Conservation (phyloP, 768 basidiomycete genomes). For the Punctularia strigosozonata region DNA sequence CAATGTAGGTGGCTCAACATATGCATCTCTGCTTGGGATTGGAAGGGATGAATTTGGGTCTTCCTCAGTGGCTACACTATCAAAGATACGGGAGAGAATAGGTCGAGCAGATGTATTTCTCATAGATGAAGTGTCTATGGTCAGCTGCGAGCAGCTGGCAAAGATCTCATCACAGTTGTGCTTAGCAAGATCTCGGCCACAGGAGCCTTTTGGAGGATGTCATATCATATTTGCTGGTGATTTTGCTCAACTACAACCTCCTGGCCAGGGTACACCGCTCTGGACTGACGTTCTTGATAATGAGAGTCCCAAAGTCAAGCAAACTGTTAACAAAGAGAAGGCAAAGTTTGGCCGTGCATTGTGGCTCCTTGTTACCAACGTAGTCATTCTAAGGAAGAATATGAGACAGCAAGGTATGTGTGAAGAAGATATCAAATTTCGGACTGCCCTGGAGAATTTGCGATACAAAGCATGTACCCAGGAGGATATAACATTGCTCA, state of each 20-base stretch:
- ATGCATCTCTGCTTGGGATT: slow-evolving; percentile 23
- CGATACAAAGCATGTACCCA: slow-evolving; percentile 25
- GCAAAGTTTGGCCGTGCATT: slow-evolving; percentile 7
- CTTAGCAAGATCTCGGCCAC: not conserved
- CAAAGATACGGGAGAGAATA: not conserved
- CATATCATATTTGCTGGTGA: slow-evolving; percentile 5
- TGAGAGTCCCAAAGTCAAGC: no score
- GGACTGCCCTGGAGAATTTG: slow-evolving; percentile 24
- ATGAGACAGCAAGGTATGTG: slow-evolving; percentile 8
- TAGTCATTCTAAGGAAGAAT: slow-evolving; percentile 11
- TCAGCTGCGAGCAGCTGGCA: slow-evolving; percentile 1
- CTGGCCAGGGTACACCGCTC: not conserved
- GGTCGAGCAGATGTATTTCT: slow-evolving; percentile 2
- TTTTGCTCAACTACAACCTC: slow-evolving; percentile 7
- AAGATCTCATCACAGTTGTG: not conserved
- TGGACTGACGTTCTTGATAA: not conserved
- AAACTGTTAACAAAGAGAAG: not conserved
- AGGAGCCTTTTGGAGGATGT: slow-evolving; percentile 2
- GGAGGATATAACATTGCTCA: slow-evolving; percentile 24
- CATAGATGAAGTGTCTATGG: slow-evolving; percentile 6
- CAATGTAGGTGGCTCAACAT: slow-evolving; percentile 21
- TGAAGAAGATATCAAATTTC: slow-evolving; percentile 15
- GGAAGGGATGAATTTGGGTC: not conserved
- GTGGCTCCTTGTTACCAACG: slow-evolving; percentile 10
- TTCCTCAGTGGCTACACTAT: not conserved